Percentiles rank a stretch among this genome's conserved stretches.
phyloP scores from a whole-genome alignment of 2,329 filamentous ascomycete species.

The Hymenoscyphus salicellus region DNA sequence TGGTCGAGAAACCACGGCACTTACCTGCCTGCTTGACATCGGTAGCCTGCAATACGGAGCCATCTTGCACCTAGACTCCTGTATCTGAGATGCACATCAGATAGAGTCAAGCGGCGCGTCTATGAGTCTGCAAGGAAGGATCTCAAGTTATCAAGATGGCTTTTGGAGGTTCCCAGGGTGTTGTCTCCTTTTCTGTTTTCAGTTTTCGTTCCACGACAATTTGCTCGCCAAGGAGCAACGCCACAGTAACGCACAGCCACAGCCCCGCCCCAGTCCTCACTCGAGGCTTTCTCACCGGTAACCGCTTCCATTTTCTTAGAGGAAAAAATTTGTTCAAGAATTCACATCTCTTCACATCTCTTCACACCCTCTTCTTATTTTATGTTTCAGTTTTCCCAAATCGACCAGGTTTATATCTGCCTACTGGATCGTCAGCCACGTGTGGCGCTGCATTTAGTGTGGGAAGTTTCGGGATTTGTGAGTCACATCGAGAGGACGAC shows the following conservation, averaged over 20 bases:
- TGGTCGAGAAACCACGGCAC: no score
- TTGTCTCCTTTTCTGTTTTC: not conserved
- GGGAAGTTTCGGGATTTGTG: not conserved
- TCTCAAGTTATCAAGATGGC: not conserved
- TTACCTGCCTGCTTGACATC: no score
- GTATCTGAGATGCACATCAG: not conserved
- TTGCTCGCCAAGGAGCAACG: no score
- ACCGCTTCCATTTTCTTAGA: not conserved
- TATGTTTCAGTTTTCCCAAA: slow-evolving; percentile 2
- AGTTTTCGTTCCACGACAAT: no score
- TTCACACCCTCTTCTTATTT: not conserved
- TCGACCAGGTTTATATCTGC: not conserved
- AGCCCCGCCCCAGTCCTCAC: no score
- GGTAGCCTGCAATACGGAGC: no score
- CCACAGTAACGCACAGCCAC: no score
- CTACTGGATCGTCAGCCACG: not conserved
- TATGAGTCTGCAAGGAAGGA: not conserved
- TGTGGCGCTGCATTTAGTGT: slow-evolving; percentile 1
- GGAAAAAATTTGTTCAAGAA: not conserved
- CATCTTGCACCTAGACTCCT: no score
- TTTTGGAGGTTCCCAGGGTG: not conserved
- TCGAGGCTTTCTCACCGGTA: not conserved
- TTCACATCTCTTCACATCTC: not conserved
- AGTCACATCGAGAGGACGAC: slow-evolving; percentile 1
- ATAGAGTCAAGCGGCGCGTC: not conserved